Evolutionary conservation across 169 alveolate species (phyloP).

Genomic region (Cryptosporidium baileyi): DNA sequence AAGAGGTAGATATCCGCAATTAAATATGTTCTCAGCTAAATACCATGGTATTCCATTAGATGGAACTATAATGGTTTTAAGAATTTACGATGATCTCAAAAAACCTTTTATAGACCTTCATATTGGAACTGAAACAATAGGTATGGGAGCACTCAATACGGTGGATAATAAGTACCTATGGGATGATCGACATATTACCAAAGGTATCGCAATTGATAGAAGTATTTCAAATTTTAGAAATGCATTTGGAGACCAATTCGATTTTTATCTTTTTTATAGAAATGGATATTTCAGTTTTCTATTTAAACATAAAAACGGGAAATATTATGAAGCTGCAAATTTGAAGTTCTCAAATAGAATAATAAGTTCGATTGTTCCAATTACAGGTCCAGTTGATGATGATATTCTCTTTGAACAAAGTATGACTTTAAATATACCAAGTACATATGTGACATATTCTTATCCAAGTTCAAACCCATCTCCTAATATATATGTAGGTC

Average conservation of each 20-base stretch:
- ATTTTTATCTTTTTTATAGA: not conserved
- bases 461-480: not conserved
- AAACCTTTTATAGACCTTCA: constrained; percentile 1
- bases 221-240: constrained; percentile 4
- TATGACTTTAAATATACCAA: not conserved
- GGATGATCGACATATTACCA: too few relatives aligned
- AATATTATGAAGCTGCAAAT: constrained; percentile 25
- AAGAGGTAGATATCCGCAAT: constrained; percentile 41
- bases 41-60: constrained; percentile 8
- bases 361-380: constrained; percentile 23
- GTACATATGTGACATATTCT: not conserved
- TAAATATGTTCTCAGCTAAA: not conserved
- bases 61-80: not conserved
- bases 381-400: constrained; percentile 41
- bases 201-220: not conserved
- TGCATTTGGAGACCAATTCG: not conserved
- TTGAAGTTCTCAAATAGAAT: not conserved
- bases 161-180: not conserved
- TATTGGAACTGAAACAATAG: constrained; percentile 30
- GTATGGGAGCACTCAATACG: not conserved
- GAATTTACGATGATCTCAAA: constrained; percentile 11
- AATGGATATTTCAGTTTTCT: not conserved
- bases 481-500: not conserved
- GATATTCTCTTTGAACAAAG: constrained; percentile 35
- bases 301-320: constrained; percentile 25